Base-by-base conservation (phyloP, 2,329 filamentous ascomycete genomes). In the Exophiala bonariae region DNA sequence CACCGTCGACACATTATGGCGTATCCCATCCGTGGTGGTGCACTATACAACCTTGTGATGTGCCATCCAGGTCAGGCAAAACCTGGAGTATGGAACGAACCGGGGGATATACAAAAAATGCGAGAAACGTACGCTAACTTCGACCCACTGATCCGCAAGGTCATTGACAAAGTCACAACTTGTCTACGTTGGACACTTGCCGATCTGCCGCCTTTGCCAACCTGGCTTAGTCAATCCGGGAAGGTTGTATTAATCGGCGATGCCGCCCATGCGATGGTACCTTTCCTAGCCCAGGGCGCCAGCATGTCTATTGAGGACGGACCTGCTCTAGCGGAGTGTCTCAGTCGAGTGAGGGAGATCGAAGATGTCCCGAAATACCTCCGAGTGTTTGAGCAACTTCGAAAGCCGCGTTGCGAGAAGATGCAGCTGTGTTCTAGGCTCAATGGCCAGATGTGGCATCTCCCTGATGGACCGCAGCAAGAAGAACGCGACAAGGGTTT, bases 401-500 rank as follows among this genome's bases (percentile, higher is more conserved):
- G 66, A 5, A 63, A 60, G 38, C 41, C 56, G 16, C 59, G 68
- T 0, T 59, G 63, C 2, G 58, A 62, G 2, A 60, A 61, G 47
- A 73, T 71, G 68, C 71, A 71, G 53, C 63, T 66, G 48, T 73
- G 64, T 6, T 72, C 68, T 52, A 59, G 65, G 7, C 60, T 74
- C 2, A 77, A 78, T 49, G 68, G 67, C 1, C 61, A 67, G n/a
- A 54, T 78, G 1, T 76, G 72, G 72, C 73, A 77, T 56, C 70
- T 74, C 28, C 45, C 61, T 0, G 71, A 74, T 48, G 71, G 72
- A 0, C 65, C 67, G 0, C 49, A 63, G 32, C 72, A 74, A 56
- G 37, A 61, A 45, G 69, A 70, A 0, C 56, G 72, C 14, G 72
- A 74, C 49, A 58, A 38, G 3, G 69, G 64, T 1, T 73, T 73